These are phyloP conservation scores for Pyrenula massariospora DNA, from an alignment of 495 filamentous ascomycete genomes.

Conservation along the genomic window DNA sequence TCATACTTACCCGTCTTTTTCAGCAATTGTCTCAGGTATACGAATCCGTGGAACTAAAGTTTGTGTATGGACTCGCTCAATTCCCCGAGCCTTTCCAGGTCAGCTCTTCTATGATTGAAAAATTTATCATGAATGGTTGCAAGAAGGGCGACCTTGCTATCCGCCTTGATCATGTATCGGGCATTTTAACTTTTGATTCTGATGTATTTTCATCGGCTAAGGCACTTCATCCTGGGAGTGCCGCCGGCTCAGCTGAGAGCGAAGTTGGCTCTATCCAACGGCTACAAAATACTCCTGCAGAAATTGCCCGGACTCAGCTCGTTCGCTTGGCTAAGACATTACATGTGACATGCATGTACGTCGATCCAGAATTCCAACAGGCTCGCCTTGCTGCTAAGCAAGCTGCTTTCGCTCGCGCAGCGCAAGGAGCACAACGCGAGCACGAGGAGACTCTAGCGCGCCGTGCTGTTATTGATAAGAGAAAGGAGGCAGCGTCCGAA, in stretches of 20 bases:
- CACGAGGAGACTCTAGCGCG: conserved; percentile 80
- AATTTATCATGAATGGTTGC: conserved; percentile 99
- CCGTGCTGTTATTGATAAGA: conserved; percentile 85
- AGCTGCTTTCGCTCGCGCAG: conserved; percentile 65
- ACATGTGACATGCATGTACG: conserved; percentile 86
- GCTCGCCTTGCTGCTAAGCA: conserved; percentile 67
- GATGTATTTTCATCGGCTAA: conserved; percentile 97
- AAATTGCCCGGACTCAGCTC: conserved; percentile 93
- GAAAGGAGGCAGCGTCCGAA: conserved; percentile 85
- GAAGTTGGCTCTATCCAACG: conserved; percentile 82
- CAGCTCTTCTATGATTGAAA: conserved; percentile 82
- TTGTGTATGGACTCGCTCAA: conserved; percentile 85
- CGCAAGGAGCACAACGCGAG: conserved; percentile 80
- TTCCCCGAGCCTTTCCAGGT: conserved; percentile 98
- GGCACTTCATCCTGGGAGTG: conserved; percentile 75
- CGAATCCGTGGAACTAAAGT: conserved; percentile 90
- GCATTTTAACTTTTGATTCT: conserved; percentile 91
- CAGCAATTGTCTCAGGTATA: conserved; percentile 99
- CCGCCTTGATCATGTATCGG: conserved; percentile 87
- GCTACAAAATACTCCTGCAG: conserved; percentile 91
- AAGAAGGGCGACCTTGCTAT: conserved; percentile 98
- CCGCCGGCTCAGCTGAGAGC: conserved; percentile 77
- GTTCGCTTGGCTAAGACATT: conserved; percentile 83
- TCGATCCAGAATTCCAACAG: conserved; percentile 79
- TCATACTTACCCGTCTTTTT: conserved; percentile 95